A percentile compares a stretch with the other conserved stretches of the same genome.
phyloP scores from a whole-genome alignment of 2,329 filamentous ascomycete species.

The Acrocalymma vagum region DNA sequence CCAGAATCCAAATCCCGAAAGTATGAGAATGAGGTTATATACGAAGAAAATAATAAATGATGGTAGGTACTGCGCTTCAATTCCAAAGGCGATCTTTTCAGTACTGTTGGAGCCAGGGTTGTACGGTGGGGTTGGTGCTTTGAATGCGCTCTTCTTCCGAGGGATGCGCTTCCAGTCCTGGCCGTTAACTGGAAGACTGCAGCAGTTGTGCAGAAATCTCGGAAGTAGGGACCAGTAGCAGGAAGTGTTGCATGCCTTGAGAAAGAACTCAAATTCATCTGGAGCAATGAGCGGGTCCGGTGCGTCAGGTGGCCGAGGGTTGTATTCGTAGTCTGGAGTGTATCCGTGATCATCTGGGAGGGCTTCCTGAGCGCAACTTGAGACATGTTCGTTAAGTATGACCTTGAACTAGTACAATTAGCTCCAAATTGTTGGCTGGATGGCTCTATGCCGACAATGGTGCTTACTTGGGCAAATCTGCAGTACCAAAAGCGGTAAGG shows the following conservation, averaged over 20 bases:
- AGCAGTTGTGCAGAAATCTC: too few relatives aligned
- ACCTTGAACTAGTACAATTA: constrained; percentile 2
- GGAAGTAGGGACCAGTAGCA: neutral
- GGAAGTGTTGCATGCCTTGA: neutral
- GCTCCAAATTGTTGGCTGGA: neutral
- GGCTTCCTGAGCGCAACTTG: neutral
- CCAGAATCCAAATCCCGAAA: constrained; percentile 6
- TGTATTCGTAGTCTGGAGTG: constrained; percentile 2
- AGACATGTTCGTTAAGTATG: neutral
- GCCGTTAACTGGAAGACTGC: too few relatives aligned
- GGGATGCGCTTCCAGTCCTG: too few relatives aligned
- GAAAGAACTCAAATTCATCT: neutral
- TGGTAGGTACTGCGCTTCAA: too few relatives aligned
- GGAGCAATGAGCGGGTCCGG: neutral
- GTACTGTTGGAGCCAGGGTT: too few relatives aligned
- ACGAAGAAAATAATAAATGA: too few relatives aligned
- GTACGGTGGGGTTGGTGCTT: too few relatives aligned
- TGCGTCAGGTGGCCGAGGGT: neutral
- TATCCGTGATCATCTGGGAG: constrained; percentile 1
- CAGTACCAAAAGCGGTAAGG: constrained; percentile 2
- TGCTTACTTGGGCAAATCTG: constrained; percentile 2
- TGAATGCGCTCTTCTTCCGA: too few relatives aligned
- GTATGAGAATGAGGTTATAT: constrained; percentile 5
- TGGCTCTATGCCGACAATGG: too few relatives aligned
- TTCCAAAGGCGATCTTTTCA: too few relatives aligned